Evolutionary conservation across 805 yeast genomes (phyloP), one percentile per base, ranked within the genome.

Genomic region (Grigorovia yakushimaensis): DNA sequence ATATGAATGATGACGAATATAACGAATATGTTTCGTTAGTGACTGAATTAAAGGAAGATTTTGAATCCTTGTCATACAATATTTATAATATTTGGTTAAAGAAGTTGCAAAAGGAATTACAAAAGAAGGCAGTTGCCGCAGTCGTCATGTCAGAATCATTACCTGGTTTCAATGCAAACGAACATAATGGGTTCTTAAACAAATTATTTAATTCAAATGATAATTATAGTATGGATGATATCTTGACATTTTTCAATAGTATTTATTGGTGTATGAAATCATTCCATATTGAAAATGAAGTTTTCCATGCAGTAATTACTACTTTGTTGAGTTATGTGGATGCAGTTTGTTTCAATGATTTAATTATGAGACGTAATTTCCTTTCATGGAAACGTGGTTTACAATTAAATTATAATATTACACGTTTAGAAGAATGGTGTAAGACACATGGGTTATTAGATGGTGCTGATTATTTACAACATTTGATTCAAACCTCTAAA

Each of bases 361-460:
- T 93, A 68, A 80, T 94, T 44, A 85, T 89, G 95, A 82, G 96
- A 71, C 79, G 96, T 67, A 84, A 82, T 69, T 94, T 91, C 70
- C 71, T 91, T 62, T 84, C 96, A 10, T 93, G 98, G 98, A 93
- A 91, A 71, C 83, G 98, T 63, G 98, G 98, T 43, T 76, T 93
- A 56, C 98, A 93, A 69, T 80, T 93, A 68, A 93, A 88, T 65
- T 93, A 93, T 70, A 93, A 93, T 66, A 94, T 89, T 47, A 93
- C 98, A 3, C 79, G 98, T 60, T 76, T 93, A 58, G 97, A 88
- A 66, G 99, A 93, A 70, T 93, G 98, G 98, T 91, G 98, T 68
- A 91, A 88, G 70, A 80, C 88, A 7, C 96, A 91, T 65, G 89
- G 84, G 45, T 79, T 93, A 52, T 84, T 84, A 44, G 96, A 89